Evolutionary conservation across 345 rosid genomes (phyloP).

Genomic region (Citrus sinensis): DNA sequence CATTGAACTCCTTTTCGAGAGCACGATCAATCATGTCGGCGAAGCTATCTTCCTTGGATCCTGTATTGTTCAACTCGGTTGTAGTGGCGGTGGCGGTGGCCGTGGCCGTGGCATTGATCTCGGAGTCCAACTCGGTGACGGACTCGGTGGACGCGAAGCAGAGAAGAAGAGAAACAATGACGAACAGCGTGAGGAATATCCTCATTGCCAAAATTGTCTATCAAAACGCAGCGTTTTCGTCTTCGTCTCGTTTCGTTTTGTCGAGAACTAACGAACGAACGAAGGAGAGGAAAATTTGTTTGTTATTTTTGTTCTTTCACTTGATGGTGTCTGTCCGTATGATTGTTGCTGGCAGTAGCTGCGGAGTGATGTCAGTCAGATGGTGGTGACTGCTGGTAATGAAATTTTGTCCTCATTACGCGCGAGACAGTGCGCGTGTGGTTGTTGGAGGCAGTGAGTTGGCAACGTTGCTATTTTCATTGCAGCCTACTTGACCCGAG

Average conservation of each 20-base stretch:
- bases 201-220: slow-evolving; percentile 12
- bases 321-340: too few species aligned
- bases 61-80: slow-evolving; percentile 21
- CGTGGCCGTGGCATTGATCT: slow-evolving; percentile 27
- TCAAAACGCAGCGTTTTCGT: background rate
- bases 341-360: too few species aligned
- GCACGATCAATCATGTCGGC: slow-evolving; percentile 59
- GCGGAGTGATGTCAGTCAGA: too few species aligned
- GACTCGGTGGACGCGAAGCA: slow-evolving; percentile 18
- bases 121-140: slow-evolving; percentile 13
- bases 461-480: too few species aligned
- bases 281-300: too few species aligned
- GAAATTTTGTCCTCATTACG: too few species aligned
- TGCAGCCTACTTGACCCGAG: too few species aligned
- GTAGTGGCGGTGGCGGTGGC: slow-evolving; percentile 24
- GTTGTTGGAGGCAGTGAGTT: too few species aligned
- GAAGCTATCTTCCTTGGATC: slow-evolving; percentile 44
- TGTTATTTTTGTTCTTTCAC: too few species aligned
- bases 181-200: slow-evolving; percentile 6
- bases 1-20: slow-evolving; percentile 51
- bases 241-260: background rate
- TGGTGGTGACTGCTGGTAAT: too few species aligned
- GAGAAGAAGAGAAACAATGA: slow-evolving; percentile 15
- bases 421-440: too few species aligned
- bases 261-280: too few species aligned